Evolutionary conservation across 306 rosid genomes (phyloP).

Genomic region (Lotus japonicus): DNA sequence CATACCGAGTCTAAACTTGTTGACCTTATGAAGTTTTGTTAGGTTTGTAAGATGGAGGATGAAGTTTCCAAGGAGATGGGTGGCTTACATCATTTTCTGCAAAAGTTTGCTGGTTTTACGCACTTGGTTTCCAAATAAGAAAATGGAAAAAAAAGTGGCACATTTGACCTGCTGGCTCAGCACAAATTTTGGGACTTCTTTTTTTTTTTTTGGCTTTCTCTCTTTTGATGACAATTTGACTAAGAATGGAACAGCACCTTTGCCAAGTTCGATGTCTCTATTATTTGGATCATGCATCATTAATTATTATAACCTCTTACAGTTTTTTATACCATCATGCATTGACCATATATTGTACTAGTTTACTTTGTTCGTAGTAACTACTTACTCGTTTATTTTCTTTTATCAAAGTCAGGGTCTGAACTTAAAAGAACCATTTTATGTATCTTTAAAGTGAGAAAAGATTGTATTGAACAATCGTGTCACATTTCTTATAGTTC

Average conservation of each 20-base stretch:
- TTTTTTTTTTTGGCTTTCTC: too few relatives aligned
- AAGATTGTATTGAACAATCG: slow-evolving; percentile 3
- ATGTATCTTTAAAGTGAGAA: not conserved
- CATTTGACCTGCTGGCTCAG: not conserved
- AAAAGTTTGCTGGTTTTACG: not conserved
- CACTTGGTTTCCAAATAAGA: not conserved
- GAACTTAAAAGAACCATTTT: not conserved
- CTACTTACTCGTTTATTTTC: not conserved
- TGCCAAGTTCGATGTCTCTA: not conserved
- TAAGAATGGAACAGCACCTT: not conserved
- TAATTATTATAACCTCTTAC: not conserved
- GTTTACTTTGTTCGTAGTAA: not conserved
- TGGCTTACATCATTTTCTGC: not conserved
- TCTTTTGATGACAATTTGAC: not conserved
- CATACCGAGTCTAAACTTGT: not conserved
- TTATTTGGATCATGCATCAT: not conserved
- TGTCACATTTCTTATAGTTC: not conserved
- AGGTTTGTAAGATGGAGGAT: not conserved
- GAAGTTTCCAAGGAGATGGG: not conserved
- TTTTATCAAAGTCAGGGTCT: not conserved
- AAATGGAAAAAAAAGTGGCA: not conserved
- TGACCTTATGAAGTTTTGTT: not conserved
- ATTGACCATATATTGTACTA: not conserved
- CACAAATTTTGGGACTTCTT: not conserved
- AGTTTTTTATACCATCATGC: not conserved